A percentile compares a stretch with the other conserved stretches of the same genome.
phyloP scores from a whole-genome alignment of 495 filamentous ascomycete species.

The Lasiosphaeria hispida region DNA sequence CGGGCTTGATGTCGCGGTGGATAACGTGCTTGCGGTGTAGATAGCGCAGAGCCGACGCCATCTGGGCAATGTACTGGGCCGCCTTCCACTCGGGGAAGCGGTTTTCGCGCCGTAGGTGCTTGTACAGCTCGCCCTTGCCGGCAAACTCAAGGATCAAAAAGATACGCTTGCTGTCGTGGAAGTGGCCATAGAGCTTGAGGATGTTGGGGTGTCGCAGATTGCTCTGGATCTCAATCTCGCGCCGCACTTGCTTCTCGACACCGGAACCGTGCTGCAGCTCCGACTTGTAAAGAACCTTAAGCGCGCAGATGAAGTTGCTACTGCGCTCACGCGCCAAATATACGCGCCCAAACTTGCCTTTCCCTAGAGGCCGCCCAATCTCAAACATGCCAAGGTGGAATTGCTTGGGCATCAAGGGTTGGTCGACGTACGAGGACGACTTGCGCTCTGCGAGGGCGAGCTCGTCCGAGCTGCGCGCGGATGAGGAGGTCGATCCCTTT shows the following conservation, averaged over 20 bases:
- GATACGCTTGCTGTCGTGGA: slow-evolving; percentile 94
- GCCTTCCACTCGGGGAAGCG: slow-evolving; percentile 95
- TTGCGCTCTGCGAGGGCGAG: slow-evolving; percentile 46
- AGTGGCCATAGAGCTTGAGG: slow-evolving; percentile 88
- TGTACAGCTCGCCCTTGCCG: slow-evolving; percentile 93
- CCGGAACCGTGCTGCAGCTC: slow-evolving; percentile 82
- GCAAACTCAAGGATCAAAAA: slow-evolving; percentile 97
- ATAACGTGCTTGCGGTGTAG: slow-evolving; percentile 98
- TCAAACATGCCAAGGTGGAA: slow-evolving; percentile 99
- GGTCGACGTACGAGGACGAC: slow-evolving; percentile 53
- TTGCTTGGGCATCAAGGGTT: slow-evolving; percentile 60
- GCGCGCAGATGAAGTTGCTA: slow-evolving; percentile 88
- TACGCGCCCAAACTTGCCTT: slow-evolving; percentile 96
- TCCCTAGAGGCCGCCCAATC: slow-evolving; percentile 91
- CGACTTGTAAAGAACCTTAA: slow-evolving; percentile 94
- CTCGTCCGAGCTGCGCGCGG: slow-evolving; percentile 46
- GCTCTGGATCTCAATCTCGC: slow-evolving; percentile 97
- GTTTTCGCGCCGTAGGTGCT: slow-evolving; percentile 84
- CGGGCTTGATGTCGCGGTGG: slow-evolving; percentile 97
- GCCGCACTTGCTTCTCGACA: slow-evolving; percentile 94
- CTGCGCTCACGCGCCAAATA: slow-evolving; percentile 90
- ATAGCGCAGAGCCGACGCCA: slow-evolving; percentile 89
- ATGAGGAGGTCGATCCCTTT: slow-evolving; percentile 17
- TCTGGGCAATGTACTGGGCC: slow-evolving; percentile 96
- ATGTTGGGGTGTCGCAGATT: slow-evolving; percentile 97